Evolutionary conservation across 495 filamentous ascomycete genomes (phyloP).

Genomic region (Penicillium bialowiezense): DNA sequence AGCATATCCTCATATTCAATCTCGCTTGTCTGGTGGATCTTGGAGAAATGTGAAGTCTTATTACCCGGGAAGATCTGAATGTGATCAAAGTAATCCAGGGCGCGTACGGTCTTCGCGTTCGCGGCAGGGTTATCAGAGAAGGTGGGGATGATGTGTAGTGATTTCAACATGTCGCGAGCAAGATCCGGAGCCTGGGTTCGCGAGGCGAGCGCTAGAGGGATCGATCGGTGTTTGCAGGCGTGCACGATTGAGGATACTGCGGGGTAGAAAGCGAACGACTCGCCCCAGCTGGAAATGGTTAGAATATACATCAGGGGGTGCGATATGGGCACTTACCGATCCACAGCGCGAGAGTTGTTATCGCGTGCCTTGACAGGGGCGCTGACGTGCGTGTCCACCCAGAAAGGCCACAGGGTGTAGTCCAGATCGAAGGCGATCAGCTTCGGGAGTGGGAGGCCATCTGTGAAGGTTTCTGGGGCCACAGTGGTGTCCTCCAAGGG

Average conservation of each 20-base stretch:
- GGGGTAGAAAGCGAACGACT: conserved; percentile 77
- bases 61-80: conserved; percentile 86
- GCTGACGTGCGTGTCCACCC: conserved; percentile 89
- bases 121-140: conserved; percentile 40
- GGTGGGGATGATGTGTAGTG: conserved; percentile 62
- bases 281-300: conserved; percentile 55
- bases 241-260: conserved; percentile 72
- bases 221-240: conserved; percentile 52
- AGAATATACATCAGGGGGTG: neutral
- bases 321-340: conserved; percentile 32
- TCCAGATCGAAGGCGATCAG: conserved; percentile 92
- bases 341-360: conserved; percentile 51
- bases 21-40: conserved; percentile 64
- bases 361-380: conserved; percentile 69
- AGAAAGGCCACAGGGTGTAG: conserved; percentile 97
- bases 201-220: conserved; percentile 74
- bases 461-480: conserved; percentile 62
- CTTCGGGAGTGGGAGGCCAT: conserved; percentile 78
- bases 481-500: conserved; percentile 38
- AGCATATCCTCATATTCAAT: conserved; percentile 76
- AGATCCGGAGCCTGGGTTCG: conserved; percentile 79
- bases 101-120: conserved; percentile 42
- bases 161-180: conserved; percentile 74
- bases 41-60: conserved; percentile 82
- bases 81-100: conserved; percentile 75